A percentile compares a stretch with the other conserved stretches of the same genome.
Evolutionary conservation across 2,329 filamentous ascomycete genomes (phyloP).

Genomic region (Acrocalymma vagum): DNA sequence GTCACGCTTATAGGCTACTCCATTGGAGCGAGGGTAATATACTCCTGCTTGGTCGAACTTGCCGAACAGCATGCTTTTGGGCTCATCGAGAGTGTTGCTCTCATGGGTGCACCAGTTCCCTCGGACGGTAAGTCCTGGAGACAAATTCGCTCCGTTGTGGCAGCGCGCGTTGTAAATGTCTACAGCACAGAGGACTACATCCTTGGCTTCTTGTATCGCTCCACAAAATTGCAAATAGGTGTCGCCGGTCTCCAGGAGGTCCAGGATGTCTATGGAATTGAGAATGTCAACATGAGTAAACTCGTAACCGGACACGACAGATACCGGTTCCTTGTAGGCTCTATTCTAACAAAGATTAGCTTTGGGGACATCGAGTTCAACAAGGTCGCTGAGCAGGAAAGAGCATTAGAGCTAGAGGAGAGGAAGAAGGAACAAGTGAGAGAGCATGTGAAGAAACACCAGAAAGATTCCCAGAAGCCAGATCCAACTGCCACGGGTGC

Average conservation of each 20-base stretch:
- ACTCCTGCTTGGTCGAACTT: conserved; percentile 77
- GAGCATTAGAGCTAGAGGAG: conserved; percentile 36
- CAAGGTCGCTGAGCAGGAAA: conserved; percentile 53
- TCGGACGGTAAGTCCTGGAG: conserved; percentile 76
- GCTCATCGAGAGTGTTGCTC: conserved; percentile 79
- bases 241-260: conserved; percentile 83
- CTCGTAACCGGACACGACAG: conserved; percentile 58
- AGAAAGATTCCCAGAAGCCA: conserved; percentile 16
- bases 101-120: conserved; percentile 83
- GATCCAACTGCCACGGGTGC: conserved; percentile 18
- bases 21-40: conserved; percentile 81
- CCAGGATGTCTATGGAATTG: conserved; percentile 69
- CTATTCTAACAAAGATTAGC: conserved; percentile 56
- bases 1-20: conserved; percentile 85
- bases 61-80: conserved; percentile 83
- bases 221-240: conserved; percentile 80
- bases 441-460: conserved; percentile 28
- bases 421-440: conserved; percentile 45
- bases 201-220: conserved; percentile 84
- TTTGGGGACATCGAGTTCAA: conserved; percentile 58
- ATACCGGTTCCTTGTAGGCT: conserved; percentile 58
- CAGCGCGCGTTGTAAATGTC: conserved; percentile 83
- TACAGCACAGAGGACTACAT: conserved; percentile 88
- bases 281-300: conserved; percentile 61
- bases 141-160: conserved; percentile 77